Conservation (phyloP, 139 green algal genomes). For the Coelastrella sp. region DNA sequence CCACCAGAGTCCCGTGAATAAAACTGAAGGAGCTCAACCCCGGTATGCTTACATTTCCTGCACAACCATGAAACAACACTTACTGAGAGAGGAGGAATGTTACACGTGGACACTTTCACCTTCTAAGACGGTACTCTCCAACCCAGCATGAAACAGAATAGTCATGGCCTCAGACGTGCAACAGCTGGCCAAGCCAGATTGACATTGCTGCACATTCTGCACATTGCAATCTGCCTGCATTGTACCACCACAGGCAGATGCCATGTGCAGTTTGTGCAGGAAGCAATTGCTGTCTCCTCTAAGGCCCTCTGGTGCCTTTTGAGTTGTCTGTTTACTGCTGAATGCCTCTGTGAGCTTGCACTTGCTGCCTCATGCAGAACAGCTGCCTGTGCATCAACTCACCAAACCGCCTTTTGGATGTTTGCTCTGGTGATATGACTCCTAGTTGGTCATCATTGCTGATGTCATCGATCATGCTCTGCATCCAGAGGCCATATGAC, state of each 20-base stretch:
- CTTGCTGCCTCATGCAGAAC: not conserved
- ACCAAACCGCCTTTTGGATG: constrained; percentile 15
- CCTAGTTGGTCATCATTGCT: constrained; percentile 14
- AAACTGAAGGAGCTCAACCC: constrained; percentile 46
- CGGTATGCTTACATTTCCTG: constrained; percentile 34
- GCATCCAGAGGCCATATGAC: constrained; percentile 2
- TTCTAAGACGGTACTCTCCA: not conserved
- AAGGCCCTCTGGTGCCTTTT: not conserved
- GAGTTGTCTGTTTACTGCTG: not conserved
- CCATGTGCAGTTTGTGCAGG: no score
- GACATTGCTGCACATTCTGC: no score
- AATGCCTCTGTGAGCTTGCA: not conserved
- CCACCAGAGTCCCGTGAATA: constrained; percentile 41
- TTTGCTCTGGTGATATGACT: constrained; percentile 1
- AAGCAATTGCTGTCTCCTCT: no score
- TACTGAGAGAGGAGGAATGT: not conserved
- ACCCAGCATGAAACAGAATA: no score
- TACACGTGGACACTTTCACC: not conserved
- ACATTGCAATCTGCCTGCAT: no score
- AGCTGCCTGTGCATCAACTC: not conserved
- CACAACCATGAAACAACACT: not conserved
- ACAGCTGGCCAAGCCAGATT: no score
- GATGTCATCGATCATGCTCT: constrained; percentile 1
- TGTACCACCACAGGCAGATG: no score
- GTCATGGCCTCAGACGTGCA: no score